A percentile compares a stretch with the other conserved stretches of the same genome.
Conservation (phyloP, 306 rosid genomes). For the Pterocarpus santalinus region DNA sequence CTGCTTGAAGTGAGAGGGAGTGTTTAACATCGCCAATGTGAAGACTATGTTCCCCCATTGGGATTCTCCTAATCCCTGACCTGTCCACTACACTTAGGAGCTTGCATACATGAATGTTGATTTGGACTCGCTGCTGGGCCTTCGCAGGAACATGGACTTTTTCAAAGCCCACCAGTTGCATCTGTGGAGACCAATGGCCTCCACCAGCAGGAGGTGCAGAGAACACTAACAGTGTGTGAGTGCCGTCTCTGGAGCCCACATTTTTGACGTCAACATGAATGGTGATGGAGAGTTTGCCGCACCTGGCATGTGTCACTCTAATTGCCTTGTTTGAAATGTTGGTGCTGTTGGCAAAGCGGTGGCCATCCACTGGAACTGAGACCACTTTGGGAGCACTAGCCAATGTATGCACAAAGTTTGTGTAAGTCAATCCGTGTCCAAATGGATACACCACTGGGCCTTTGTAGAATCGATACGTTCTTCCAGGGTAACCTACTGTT, state of each 20-base stretch:
- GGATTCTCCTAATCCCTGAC: conserved; percentile 80
- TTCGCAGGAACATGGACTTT: conserved; percentile 67
- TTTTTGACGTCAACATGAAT: conserved; percentile 72
- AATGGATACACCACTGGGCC: conserved; percentile 86
- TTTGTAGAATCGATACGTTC: conserved; percentile 83
- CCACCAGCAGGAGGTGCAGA: conserved; percentile 66
- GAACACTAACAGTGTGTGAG: conserved; percentile 76
- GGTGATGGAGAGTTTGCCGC: conserved; percentile 64
- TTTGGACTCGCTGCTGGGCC: conserved; percentile 53
- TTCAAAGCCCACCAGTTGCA: conserved; percentile 76
- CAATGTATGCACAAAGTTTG: conserved; percentile 65
- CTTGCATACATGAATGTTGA: conserved; percentile 83
- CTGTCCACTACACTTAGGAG: conserved; percentile 77
- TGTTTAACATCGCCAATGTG: conserved; percentile 71
- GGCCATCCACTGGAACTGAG: conserved; percentile 68
- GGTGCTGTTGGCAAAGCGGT: conserved; percentile 41
- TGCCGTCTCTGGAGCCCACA: conserved; percentile 74
- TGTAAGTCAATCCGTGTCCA: conserved; percentile 77
- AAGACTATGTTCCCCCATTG: conserved; percentile 70
- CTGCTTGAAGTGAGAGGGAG: conserved; percentile 68
- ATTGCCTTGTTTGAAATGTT: conserved; percentile 65
- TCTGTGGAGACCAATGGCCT: conserved; percentile 68
- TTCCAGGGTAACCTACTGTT: conserved; percentile 73
- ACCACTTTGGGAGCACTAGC: conserved; percentile 64
- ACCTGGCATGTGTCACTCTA: conserved; percentile 79